phyloP scores from a whole-genome alignment of 768 basidiomycete species.

The Mycena belliarum region DNA sequence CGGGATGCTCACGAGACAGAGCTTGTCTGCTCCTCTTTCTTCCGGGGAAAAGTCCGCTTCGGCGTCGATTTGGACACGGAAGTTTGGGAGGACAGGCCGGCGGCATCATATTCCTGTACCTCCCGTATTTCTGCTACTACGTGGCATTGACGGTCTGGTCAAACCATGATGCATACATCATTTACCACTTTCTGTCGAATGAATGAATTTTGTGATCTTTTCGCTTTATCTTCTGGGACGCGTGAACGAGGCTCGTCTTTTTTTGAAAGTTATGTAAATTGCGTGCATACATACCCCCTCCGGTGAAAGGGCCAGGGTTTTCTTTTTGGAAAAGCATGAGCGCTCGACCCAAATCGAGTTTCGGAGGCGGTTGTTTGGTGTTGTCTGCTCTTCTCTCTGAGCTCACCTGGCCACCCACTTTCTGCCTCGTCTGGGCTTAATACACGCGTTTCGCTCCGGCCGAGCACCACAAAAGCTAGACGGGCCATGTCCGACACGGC shows the following conservation, averaged over 20 bases:
- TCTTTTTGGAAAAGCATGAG: too few relatives aligned
- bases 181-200: background rate
- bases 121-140: constrained; percentile 75
- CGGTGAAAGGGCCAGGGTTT: too few relatives aligned
- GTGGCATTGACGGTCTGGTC: constrained; percentile 42
- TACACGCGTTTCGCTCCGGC: background rate
- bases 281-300: too few relatives aligned
- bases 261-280: too few relatives aligned
- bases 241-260: too few relatives aligned
- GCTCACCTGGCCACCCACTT: too few relatives aligned
- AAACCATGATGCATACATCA: background rate
- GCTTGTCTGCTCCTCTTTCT: constrained; percentile 31
- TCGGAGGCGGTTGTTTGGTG: background rate
- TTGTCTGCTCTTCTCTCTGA: background rate
- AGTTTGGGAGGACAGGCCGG: constrained; percentile 31
- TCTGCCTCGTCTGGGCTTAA: background rate
- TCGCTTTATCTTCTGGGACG: too few relatives aligned
- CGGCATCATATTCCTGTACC: constrained; percentile 84
- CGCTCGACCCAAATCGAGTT: background rate
- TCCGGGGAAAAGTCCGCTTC: constrained; percentile 48
- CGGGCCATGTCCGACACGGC: constrained; percentile 43
- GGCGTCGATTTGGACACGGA: constrained; percentile 56
- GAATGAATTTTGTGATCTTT: too few relatives aligned
- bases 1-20: constrained; percentile 53
- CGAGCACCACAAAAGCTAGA: background rate